Evolutionary conservation across 169 alveolate genomes (phyloP), one percentile per base, ranked within the genome.

Genomic region (Eimeria acervulina): DNA sequence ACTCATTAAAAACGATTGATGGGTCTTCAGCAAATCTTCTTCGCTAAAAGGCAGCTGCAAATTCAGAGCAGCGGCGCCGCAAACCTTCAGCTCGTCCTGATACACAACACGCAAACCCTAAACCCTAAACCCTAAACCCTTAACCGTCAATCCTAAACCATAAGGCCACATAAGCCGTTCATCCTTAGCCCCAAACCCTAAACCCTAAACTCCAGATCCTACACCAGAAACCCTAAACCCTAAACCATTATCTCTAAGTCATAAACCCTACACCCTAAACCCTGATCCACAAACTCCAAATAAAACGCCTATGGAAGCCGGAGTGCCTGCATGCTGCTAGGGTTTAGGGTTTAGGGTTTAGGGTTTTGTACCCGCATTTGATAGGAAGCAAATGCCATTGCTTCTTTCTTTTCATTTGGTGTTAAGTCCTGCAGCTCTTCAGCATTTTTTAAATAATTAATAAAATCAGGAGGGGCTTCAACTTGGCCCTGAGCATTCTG

Each of bases 351-450:
- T 47, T 47, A 47, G 55, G 55, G 55, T 26, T 44, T 81, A 85
- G 55, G 40, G 26, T 17, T 0, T 52, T 61, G 19, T 47, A 74
- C 95, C 63, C 90, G 51, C 76, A 97, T 97, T 38, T 97, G 97
- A 95, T 96, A 98, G 23, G 99, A 97, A 5, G 99, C 99, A 78
- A 98, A 98, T n/a, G 98, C 98, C 95, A 98, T 76, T 38, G 98
- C 98, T 52, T 96, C 97, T 78, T 97, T 97, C 96, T 98, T 98
- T 52, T 97, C 98, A 74, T 97, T 96, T 76, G 95, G 95, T 21
- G 96, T 95, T 44, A 97, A 78, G 44, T 72, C 96, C 76, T 93
- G 97, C 44, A 97, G 96, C 68, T 96, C 97, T 23, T 97, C 83
- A 10, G 97, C 95, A 84, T 96, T 96, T 95, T 88, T 96, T 85